Evolutionary conservation across 2,329 filamentous ascomycete species (phyloP).

Genomic region (Triangularia setosa): DNA sequence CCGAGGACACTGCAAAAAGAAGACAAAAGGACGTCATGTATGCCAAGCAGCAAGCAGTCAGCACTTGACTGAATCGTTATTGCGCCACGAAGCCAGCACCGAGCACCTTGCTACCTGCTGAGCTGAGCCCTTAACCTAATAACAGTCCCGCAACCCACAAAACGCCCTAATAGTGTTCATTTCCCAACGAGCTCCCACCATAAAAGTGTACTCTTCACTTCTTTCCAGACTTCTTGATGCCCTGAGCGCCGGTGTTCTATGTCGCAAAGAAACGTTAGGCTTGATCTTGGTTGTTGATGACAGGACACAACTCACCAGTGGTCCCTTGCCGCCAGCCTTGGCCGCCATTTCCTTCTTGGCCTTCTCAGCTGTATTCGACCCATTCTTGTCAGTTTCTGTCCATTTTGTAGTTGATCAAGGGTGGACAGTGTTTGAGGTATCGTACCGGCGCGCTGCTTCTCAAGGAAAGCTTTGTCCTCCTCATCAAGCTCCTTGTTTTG

Average conservation of each 20-base stretch:
- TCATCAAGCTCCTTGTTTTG: conserved; percentile 77
- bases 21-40: not conserved
- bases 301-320: conserved; percentile 45
- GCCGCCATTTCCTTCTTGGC: conserved; percentile 79
- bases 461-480: conserved; percentile 75
- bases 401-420: too few relatives aligned
- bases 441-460: conserved; percentile 82
- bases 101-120: not conserved
- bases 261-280: not conserved
- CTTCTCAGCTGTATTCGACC: conserved; percentile 62
- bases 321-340: conserved; percentile 82
- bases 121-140: not conserved
- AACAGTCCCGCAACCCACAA: not conserved
- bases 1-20: not conserved
- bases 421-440: not conserved
- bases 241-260: conserved; percentile 37
- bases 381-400: conserved; percentile 17
- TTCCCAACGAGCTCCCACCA: not conserved
- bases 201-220: conserved; percentile 58
- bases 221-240: conserved; percentile 98
- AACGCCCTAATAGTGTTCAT: not conserved
- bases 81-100: not conserved
- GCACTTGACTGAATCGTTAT: not conserved
- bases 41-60: not conserved
- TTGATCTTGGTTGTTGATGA: not conserved